Conservation (phyloP, 2,329 filamentous ascomycete genomes). For the Hypomyces rosellus region DNA sequence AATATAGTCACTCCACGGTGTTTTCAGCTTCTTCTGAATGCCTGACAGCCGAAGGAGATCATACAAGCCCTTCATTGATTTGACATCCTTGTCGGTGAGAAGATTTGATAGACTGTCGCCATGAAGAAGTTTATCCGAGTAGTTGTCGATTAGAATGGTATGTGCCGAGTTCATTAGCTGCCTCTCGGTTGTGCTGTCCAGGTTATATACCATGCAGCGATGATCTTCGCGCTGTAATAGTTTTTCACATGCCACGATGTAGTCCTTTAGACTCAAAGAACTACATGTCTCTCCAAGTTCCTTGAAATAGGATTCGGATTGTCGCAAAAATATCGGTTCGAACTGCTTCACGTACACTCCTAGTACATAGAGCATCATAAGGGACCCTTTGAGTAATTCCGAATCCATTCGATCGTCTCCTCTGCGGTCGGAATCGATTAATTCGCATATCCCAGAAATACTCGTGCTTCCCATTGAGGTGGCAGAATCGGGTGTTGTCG, state of each 20-base stretch:
- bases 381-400: constrained; percentile 62
- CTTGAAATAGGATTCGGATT: constrained; percentile 62
- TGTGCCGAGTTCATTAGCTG: constrained; percentile 70
- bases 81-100: constrained; percentile 61
- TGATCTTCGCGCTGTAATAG: constrained; percentile 67
- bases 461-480: constrained; percentile 25
- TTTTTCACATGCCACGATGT: constrained; percentile 62
- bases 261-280: constrained; percentile 60
- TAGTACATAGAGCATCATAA: constrained; percentile 81
- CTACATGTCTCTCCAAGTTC: constrained; percentile 65
- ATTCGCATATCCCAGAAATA: constrained; percentile 57
- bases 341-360: constrained; percentile 74
- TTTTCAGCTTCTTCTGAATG: constrained; percentile 63
- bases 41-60: constrained; percentile 65
- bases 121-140: constrained; percentile 61
- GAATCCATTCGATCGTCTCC: constrained; percentile 52
- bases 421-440: constrained; percentile 67
- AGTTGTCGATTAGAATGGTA: constrained; percentile 61
- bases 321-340: constrained; percentile 65
- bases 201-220: constrained; percentile 72
- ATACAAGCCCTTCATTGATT: constrained; percentile 71
- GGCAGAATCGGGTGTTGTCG: constrained; percentile 4
- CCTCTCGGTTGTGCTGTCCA: constrained; percentile 77
- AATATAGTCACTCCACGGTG: constrained; percentile 75
- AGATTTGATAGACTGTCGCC: constrained; percentile 63